Base-by-base conservation (phyloP, 169 alveolate species). In the Babesia bovis region DNA sequence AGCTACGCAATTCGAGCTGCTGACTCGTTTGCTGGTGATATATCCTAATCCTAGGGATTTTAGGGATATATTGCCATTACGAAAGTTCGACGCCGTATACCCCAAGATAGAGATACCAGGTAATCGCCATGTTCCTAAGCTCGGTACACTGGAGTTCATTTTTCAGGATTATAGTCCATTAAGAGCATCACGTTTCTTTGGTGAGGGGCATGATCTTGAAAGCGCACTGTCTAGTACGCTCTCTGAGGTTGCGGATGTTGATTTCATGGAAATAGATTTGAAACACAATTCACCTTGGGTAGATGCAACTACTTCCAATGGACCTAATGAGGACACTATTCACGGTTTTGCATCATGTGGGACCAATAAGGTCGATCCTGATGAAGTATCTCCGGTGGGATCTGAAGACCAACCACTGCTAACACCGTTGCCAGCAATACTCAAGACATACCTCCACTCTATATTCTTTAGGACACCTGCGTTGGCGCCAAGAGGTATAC, bases 391-490 rank as follows among this genome's bases (percentile, higher is more conserved):
- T 13, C n/a, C 13, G 7, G 45, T 13, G 7, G 13, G n/a, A 38
- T 9, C 7, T 38, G n/a, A 38, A 38, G 42, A 53, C 7, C n/a
- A n/a, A n/a, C n/a, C n/a, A n/a, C 47, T 9, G 13, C 53, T 78
- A 2, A 9, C 41, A 42, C 90, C 90, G 5, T 49, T 87, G 23
- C 88, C 89, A 17, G 78, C 57, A 61, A 56, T 83, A 38, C 63
- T 87, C 56, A 87, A 87, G 68, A 69, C 59, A 33, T 87, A 83
- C 56, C 28, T 87, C 42, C 90, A 87, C 45, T 69, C 93, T 21
- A 68, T 87, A 30, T 83, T 72, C 66, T 87, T 87, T 66, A 77
- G 93, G 65, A 87, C 93, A 4, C 91, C 93, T 4, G 90, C 93
- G 15, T 61, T 87, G 69, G 93, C 91, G 17, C 90, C 91, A 3